Evolutionary conservation across 441 rosid species (phyloP).

Genomic region (Jatropha podagrica): DNA sequence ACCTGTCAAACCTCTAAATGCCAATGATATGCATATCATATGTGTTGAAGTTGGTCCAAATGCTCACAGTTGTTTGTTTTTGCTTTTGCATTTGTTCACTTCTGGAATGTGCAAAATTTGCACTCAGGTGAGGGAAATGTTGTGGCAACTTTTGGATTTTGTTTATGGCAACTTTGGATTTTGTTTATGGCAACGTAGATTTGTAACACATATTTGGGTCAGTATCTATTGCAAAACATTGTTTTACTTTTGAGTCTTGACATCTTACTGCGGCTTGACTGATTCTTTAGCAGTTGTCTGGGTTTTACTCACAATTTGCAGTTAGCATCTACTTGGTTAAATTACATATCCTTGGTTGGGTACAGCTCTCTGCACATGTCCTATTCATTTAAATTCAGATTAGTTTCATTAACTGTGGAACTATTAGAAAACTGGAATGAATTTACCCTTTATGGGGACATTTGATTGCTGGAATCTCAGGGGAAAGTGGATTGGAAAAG

Average conservation of each 20-base stretch:
- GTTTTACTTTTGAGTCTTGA: background rate
- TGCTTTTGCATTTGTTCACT: background rate
- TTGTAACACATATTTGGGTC: background rate
- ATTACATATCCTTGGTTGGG: background rate
- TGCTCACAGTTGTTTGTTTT: too few species aligned
- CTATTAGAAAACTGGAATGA: background rate
- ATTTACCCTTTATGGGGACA: background rate
- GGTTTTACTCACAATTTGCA: background rate
- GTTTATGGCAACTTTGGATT: too few species aligned
- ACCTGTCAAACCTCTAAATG: background rate
- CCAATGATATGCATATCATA: background rate
- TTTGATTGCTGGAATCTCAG: too few species aligned
- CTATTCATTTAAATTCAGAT: background rate
- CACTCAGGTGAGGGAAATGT: background rate
- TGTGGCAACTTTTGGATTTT: background rate
- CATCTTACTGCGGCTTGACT: background rate
- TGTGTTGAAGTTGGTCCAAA: too few species aligned
- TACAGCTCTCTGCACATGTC: background rate
- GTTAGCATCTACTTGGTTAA: background rate
- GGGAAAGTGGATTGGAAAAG: too few species aligned
- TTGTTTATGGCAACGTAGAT: background rate
- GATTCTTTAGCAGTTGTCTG: background rate
- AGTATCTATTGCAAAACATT: background rate
- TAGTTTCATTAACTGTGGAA: background rate
- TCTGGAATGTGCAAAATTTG: background rate